These are phyloP conservation scores for Geranium brycei DNA, from an alignment of 345 rosid species.

Conservation along the genomic window DNA sequence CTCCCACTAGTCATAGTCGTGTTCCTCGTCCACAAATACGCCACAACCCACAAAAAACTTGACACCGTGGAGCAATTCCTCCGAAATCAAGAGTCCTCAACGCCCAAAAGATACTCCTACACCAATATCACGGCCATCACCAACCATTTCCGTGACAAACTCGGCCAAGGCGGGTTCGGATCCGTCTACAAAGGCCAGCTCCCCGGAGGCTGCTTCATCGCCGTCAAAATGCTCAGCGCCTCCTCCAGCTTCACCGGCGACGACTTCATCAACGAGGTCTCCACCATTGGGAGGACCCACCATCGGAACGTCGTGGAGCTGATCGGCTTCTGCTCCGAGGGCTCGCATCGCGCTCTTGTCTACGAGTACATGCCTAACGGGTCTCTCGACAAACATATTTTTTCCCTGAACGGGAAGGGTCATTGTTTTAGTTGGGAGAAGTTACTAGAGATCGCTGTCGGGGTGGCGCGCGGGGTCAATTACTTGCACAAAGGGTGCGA, in stretches of 20 bases:
- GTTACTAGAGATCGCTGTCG: constrained; percentile 7
- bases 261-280: constrained; percentile 31
- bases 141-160: neutral
- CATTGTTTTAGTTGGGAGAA: neutral
- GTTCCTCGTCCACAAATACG: no score
- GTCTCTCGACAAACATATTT: constrained; percentile 14
- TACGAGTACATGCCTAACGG: constrained; percentile 34
- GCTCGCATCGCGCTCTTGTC: constrained; percentile 16
- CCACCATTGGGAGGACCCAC: constrained; percentile 28
- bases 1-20: no score
- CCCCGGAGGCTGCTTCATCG: constrained; percentile 7
- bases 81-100: no score
- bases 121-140: no score
- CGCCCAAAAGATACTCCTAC: no score
- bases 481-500: constrained; percentile 19
- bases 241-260: constrained; percentile 9
- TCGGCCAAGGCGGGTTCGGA: constrained; percentile 13
- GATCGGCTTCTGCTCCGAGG: constrained; percentile 24
- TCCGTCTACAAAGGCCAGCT: constrained; percentile 19
- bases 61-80: no score
- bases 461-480: constrained; percentile 12
- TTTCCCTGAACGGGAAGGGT: neutral
- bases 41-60: no score
- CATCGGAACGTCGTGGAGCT: constrained; percentile 26
- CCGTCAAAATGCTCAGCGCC: constrained; percentile 17